Evolutionary conservation across 2,329 filamentous ascomycete genomes (phyloP).

Genomic region (Botrytis pseudocinerea): DNA sequence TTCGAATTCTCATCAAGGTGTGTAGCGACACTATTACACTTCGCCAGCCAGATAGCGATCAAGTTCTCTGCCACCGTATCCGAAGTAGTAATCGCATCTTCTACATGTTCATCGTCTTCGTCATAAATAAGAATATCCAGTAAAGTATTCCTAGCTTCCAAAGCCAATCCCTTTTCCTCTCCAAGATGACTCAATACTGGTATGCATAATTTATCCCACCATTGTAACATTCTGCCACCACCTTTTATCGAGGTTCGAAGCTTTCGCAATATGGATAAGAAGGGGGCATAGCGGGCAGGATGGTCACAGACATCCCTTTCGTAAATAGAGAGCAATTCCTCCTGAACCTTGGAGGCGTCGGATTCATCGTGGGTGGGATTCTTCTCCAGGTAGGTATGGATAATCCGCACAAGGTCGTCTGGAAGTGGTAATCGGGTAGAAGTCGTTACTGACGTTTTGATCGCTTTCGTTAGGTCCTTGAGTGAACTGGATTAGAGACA

Average conservation of each 20-base stretch:
- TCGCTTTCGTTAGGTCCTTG: slow-evolving; percentile 61
- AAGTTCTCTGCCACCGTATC: slow-evolving; percentile 58
- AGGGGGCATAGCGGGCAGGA: slow-evolving; percentile 61
- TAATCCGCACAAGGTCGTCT: slow-evolving; percentile 60
- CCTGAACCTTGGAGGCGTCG: slow-evolving; percentile 69
- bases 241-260: slow-evolving; percentile 65
- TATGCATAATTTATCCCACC: slow-evolving; percentile 67
- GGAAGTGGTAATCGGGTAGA: slow-evolving; percentile 61
- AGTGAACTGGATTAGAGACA: slow-evolving; percentile 39
- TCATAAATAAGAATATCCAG: slow-evolving; percentile 65
- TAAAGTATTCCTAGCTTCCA: slow-evolving; percentile 64
- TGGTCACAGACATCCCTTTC: slow-evolving; percentile 61
- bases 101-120: slow-evolving; percentile 54
- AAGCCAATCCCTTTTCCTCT: slow-evolving; percentile 62
- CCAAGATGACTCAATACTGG: slow-evolving; percentile 58
- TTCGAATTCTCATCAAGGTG: slow-evolving; percentile 46
- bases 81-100: slow-evolving; percentile 47
- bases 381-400: slow-evolving; percentile 67
- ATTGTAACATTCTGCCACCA: slow-evolving; percentile 63
- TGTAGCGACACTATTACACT: slow-evolving; percentile 44
- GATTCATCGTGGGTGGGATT: slow-evolving; percentile 67
- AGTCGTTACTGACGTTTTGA: slow-evolving; percentile 52
- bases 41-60: slow-evolving; percentile 58
- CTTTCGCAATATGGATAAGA: slow-evolving; percentile 65
- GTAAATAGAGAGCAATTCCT: slow-evolving; percentile 69